A percentile compares a stretch with the other conserved stretches of the same genome.
Evolutionary conservation across 148 eudicot species (phyloP).

Genomic region (Cornus controversa): DNA sequence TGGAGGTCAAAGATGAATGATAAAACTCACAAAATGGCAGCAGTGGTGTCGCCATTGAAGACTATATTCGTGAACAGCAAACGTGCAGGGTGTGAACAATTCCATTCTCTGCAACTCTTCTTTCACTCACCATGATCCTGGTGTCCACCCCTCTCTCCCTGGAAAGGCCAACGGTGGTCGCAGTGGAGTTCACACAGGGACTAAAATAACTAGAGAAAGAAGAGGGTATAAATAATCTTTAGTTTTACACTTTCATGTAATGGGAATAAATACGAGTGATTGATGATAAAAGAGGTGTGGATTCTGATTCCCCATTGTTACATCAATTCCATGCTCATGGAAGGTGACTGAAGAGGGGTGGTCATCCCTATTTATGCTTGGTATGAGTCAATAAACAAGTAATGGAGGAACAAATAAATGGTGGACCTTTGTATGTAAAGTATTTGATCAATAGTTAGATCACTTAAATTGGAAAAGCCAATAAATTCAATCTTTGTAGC

Average conservation of each 20-base stretch:
- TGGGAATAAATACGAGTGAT: not conserved
- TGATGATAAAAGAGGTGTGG: not conserved
- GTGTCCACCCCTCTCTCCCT: no score
- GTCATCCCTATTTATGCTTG: not conserved
- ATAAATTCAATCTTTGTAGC: no score
- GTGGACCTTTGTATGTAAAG: not conserved
- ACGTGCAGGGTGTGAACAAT: no score
- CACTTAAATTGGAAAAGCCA: no score
- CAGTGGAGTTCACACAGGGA: constrained; percentile 18
- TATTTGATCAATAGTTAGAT: no score
- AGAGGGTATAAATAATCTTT: not conserved
- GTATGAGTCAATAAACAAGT: not conserved
- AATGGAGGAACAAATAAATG: not conserved
- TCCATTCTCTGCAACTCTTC: no score
- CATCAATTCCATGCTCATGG: no score
- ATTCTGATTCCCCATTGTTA: no score
- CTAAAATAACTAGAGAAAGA: not conserved
- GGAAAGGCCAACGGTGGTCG: constrained; percentile 27
- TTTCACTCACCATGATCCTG: no score
- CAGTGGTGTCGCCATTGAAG: constrained; percentile 22
- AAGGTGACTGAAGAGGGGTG: no score
- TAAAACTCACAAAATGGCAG: no score
- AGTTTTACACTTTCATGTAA: not conserved
- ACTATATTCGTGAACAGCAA: constrained; percentile 44
- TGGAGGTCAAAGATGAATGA: no score